Base-by-base conservation (phyloP, 73 alveolate genomes). In the Halteria grandinella region DNA sequence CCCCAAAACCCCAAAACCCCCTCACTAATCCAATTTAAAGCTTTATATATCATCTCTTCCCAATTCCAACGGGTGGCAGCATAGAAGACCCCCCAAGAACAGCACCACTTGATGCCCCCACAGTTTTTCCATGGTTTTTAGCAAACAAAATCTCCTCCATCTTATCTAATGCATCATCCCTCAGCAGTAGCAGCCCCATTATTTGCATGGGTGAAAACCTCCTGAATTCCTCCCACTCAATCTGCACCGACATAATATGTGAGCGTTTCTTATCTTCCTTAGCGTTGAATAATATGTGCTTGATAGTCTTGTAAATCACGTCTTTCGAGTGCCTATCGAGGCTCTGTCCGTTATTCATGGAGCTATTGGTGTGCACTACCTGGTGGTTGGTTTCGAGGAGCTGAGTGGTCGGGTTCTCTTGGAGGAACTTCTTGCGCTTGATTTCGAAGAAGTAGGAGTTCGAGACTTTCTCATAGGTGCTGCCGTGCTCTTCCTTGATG, bases 211-310 rank as follows among this genome's bases (percentile, higher is more conserved):
- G 77, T 8, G 73, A 55, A 41, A 58, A 74, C 18, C 47, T 21
- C 40, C 86, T 54, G 40, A 74, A 74, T 28, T 55, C 86, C 40
- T 74, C 86, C 86, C 86, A 74, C 0, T 74, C 86, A 12, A 74
- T 24, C 20, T 74, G 7, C 0, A 74, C 40, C 33, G 63, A 18
- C 86, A 74, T 74, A 24, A 74, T 74, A 32, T 74, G 86, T 1
- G 86, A 60, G 36, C 57, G 55, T 64, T 55, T 74, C 69, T 74
- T 74, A 15, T 74, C 86, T 32, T 74, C 86, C 54, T 55, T 74
- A 1, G 86, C 86, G 39, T 69, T 74, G 55, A 55, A 37, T 11
- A 74, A 55, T 23, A 74, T 74, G 37, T 74, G n/a, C 28, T 74
- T 74, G 51, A 74, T 74, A 57, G 86, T 74, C 25, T 64, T 51